Percentiles rank a stretch among this genome's conserved stretches.
phyloP scores from a whole-genome alignment of 345 rosid species.

The Abelmoschus esculentus region DNA sequence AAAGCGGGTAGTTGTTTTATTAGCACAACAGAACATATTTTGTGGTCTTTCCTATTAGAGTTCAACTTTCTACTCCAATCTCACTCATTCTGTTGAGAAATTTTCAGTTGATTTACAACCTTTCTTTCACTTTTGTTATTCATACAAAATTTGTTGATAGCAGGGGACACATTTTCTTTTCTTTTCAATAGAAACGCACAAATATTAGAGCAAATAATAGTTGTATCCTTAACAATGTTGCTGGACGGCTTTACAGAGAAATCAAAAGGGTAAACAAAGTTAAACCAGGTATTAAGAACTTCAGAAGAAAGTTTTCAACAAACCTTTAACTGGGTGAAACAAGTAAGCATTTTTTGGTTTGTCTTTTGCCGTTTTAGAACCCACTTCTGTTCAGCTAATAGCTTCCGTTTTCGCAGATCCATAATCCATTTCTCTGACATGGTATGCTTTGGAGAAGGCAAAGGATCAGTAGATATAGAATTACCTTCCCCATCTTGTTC shows the following conservation, averaged over 20 bases:
- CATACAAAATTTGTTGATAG: neutral
- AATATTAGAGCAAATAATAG: neutral
- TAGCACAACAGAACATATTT: neutral
- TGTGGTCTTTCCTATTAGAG: neutral
- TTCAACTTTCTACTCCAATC: neutral
- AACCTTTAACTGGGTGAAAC: conserved; percentile 71
- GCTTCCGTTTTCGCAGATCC: conserved; percentile 57
- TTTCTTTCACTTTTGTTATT: conserved; percentile 1
- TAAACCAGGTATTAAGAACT: conserved; percentile 10
- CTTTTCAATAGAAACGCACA: neutral
- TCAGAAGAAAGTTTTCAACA: conserved; percentile 15
- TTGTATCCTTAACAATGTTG: neutral
- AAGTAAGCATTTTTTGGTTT: conserved; percentile 44
- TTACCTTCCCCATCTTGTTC: conserved; percentile 55
- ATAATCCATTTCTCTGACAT: conserved; percentile 83
- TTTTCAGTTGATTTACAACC: neutral
- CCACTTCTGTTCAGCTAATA: conserved; percentile 49
- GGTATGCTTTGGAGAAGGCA: conserved; percentile 55
- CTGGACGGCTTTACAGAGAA: neutral
- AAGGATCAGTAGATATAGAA: conserved; percentile 29
- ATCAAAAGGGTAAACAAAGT: conserved; percentile 6
- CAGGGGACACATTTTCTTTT: neutral
- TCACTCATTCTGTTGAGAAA: neutral
- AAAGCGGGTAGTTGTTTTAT: neutral
- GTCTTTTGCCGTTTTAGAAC: conserved; percentile 55